These are phyloP conservation scores for Wallacemonas sp. DNA, from an alignment of 208 protist species.

Conservation along the genomic window DNA sequence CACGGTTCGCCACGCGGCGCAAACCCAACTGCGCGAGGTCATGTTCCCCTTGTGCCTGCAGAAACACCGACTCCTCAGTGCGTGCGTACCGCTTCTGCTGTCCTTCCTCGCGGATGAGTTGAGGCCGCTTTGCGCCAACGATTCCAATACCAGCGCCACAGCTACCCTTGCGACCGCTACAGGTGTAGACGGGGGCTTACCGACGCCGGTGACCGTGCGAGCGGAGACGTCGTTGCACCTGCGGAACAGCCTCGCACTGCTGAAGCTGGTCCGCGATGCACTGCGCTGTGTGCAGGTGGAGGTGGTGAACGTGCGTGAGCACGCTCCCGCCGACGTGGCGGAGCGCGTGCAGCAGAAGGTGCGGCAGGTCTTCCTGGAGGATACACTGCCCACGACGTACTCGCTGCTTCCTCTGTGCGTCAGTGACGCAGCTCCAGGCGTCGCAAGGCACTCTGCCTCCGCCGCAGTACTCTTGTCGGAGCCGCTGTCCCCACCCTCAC, in stretches of 20 bases:
- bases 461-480: not conserved
- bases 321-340: not conserved
- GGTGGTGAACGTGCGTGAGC: constrained; percentile 24
- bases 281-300: constrained; percentile 28
- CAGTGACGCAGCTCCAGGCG: not conserved
- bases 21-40: constrained; percentile 48
- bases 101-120: constrained; percentile 51
- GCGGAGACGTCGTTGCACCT: not conserved
- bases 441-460: not conserved
- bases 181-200: too few species aligned
- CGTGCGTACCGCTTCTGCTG: constrained; percentile 48
- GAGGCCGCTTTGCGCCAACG: constrained; percentile 1
- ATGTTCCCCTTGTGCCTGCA: constrained; percentile 35
- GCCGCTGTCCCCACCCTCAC: not conserved
- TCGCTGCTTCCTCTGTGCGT: constrained; percentile 15
- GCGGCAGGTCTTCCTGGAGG: not conserved
- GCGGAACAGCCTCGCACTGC: constrained; percentile 22
- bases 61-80: constrained; percentile 24
- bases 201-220: too few species aligned
- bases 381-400: constrained; percentile 33
- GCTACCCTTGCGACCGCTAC: not conserved
- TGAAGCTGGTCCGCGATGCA: constrained; percentile 35
- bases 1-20: constrained; percentile 48
- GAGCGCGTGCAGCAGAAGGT: not conserved
- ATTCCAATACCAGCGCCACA: not conserved